Conservation (phyloP, 75 land plant genomes). For the Pinus taeda region DNA sequence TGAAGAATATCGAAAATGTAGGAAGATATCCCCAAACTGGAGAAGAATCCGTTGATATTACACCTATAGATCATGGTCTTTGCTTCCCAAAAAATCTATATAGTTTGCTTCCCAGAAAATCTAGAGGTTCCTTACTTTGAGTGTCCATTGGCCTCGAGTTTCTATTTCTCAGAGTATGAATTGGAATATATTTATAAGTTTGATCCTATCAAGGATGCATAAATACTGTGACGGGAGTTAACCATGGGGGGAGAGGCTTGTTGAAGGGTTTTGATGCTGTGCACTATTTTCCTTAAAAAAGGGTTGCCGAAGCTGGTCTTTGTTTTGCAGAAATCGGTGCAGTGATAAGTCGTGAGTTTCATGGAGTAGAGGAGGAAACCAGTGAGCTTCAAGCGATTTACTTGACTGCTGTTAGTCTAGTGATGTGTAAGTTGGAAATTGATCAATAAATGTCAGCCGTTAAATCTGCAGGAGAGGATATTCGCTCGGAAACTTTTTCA, state of each 20-base stretch:
- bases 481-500: background rate
- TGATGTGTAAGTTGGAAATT: slow-evolving; percentile 13
- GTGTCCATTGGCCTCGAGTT: slow-evolving; percentile 85
- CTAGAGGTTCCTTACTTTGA: slow-evolving; percentile 63
- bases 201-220: slow-evolving; percentile 50
- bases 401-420: slow-evolving; percentile 35
- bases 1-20: too few species aligned
- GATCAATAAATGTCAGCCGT: slow-evolving; percentile 24
- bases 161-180: slow-evolving; percentile 84
- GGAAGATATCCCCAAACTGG: too few species aligned
- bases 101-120: slow-evolving; percentile 19
- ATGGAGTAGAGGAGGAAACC: slow-evolving; percentile 57
- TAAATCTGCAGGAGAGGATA: slow-evolving; percentile 19
- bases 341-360: slow-evolving; percentile 81
- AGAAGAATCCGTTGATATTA: slow-evolving; percentile 40
- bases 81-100: slow-evolving; percentile 25
- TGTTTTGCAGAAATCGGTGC: slow-evolving; percentile 75
- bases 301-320: slow-evolving; percentile 55
- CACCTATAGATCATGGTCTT: slow-evolving; percentile 58
- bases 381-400: slow-evolving; percentile 78
- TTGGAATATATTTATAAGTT: slow-evolving; percentile 58
- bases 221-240: slow-evolving; percentile 51
- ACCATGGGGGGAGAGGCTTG: slow-evolving; percentile 81
- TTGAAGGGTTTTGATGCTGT: slow-evolving; percentile 65
- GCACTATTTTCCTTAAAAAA: slow-evolving; percentile 67